These are phyloP conservation scores for Capsicum rhomboideum DNA, from an alignment of 257 asterid genomes.

Conservation along the genomic window DNA sequence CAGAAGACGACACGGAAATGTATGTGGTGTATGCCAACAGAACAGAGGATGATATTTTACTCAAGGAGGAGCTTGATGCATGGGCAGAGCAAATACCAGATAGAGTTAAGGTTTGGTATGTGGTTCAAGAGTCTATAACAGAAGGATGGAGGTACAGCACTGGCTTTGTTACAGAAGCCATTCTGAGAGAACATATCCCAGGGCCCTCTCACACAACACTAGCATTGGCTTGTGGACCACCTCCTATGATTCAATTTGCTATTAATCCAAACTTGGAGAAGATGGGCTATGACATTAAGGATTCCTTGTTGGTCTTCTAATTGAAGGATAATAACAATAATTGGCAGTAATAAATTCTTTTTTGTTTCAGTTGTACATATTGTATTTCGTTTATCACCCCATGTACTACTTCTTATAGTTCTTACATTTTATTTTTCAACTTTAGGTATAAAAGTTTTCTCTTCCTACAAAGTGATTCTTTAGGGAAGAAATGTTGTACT, in stretches of 20 bases:
- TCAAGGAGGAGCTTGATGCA: conserved; percentile 63
- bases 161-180: conserved; percentile 51
- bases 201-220: conserved; percentile 31
- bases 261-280: conserved; percentile 85
- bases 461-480: neutral
- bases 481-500: neutral
- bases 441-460: neutral
- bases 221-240: conserved; percentile 92
- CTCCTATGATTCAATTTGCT: conserved; percentile 90
- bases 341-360: neutral
- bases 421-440: neutral
- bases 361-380: conserved; percentile 1
- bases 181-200: conserved; percentile 73
- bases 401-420: neutral
- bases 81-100: conserved; percentile 62
- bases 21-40: conserved; percentile 78
- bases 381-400: neutral
- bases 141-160: conserved; percentile 62
- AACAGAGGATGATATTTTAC: conserved; percentile 71
- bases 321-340: neutral
- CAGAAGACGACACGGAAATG: conserved; percentile 72
- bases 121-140: conserved; percentile 40
- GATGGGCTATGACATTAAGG: conserved; percentile 77
- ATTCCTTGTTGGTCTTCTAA: conserved; percentile 59
- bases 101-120: conserved; percentile 86